Base-by-base conservation (phyloP, 768 basidiomycete genomes). In the Lentinula sp. region DNA sequence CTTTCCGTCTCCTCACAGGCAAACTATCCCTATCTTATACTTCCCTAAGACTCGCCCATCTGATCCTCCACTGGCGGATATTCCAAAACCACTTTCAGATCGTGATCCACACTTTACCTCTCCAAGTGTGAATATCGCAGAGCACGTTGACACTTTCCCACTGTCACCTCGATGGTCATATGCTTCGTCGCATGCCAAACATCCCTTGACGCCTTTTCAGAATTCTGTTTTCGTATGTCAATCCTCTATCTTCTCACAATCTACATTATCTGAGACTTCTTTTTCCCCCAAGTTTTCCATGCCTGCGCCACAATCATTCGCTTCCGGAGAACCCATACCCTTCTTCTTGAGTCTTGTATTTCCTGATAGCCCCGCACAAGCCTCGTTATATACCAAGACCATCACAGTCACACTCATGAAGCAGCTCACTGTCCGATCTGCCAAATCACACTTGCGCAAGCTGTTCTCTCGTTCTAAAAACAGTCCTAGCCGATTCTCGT, bases 321-420 rank as follows among this genome's bases (percentile, higher is more conserved):
- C 50, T n/a, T 60, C 59, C 21, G 59, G 59, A 15, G 48, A 60
- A 50, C 39, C 32, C 11, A 60, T 60, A 37, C 59, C 59, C 28
- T 60, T 60, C 40, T 43, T 60, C 49, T 49, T 60, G 13, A 52
- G 59, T 16, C 50, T 60, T 9, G 59, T 60, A 16, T 60, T 60
- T 18, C 59, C 59, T 35, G 13, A 42, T 34, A 52, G 40, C 18
- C 59, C 59, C 37, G 59, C 39, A 21, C 50, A 51, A 40, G 50
- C 35, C 48, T 49, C 48, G 28, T 37, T 60, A 37, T 60, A 60
- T 39, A 37, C 50, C 15, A 39, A 60, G n/a, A 60, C 50, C 3
- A 52, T 60, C 48, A 46, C 32, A 7, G 39, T 60, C 16, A 28
- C 59, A 10, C 50, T 60, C 2, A 31, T 37, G 23, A 60, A 60